Evolutionary conservation across 768 basidiomycete genomes (phyloP).

Genomic region (Thelephora ganbajun): DNA sequence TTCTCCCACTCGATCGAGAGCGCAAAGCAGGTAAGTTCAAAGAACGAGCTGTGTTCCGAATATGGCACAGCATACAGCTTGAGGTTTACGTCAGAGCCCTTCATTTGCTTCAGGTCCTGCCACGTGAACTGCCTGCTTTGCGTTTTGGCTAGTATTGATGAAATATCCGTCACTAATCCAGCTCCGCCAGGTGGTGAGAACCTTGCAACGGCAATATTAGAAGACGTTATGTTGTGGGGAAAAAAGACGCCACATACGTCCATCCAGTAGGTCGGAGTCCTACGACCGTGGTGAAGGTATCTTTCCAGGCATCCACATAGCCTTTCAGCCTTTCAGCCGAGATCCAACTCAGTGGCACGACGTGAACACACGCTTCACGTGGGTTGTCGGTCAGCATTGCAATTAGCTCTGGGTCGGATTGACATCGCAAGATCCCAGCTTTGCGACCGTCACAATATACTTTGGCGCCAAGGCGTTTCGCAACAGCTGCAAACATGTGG

Average conservation of each 20-base stretch:
- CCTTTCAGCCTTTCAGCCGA: slow-evolving; percentile 61
- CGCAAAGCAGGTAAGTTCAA: slow-evolving; percentile 90
- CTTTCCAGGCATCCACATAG: slow-evolving; percentile 66
- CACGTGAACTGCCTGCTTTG: slow-evolving; percentile 59
- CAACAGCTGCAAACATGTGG: slow-evolving; percentile 45
- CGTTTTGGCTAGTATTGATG: slow-evolving; percentile 52
- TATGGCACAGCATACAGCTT: slow-evolving; percentile 81
- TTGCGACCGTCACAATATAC: slow-evolving; percentile 87
- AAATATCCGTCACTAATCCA: neutral
- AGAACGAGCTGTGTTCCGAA: slow-evolving; percentile 93
- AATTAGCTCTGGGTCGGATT: slow-evolving; percentile 74
- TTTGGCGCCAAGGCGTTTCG: slow-evolving; percentile 64
- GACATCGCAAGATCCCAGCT: slow-evolving; percentile 66
- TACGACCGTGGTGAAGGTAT: slow-evolving; percentile 54
- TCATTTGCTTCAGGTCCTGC: slow-evolving; percentile 49
- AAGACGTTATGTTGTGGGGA: neutral
- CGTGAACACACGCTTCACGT: slow-evolving; percentile 63
- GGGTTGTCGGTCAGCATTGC: slow-evolving; percentile 67
- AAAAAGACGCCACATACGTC: slow-evolving; percentile 46
- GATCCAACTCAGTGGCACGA: slow-evolving; percentile 69
- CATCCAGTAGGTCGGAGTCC: slow-evolving; percentile 94
- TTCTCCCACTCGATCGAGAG: slow-evolving; percentile 73
- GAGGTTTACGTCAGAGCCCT: slow-evolving; percentile 53
- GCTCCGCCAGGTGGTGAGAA: slow-evolving; percentile 7
- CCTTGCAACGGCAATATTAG: slow-evolving; percentile 25